Evolutionary conservation across 2,329 filamentous ascomycete species (phyloP).

Genomic region (Bipolaris sorokiniana): DNA sequence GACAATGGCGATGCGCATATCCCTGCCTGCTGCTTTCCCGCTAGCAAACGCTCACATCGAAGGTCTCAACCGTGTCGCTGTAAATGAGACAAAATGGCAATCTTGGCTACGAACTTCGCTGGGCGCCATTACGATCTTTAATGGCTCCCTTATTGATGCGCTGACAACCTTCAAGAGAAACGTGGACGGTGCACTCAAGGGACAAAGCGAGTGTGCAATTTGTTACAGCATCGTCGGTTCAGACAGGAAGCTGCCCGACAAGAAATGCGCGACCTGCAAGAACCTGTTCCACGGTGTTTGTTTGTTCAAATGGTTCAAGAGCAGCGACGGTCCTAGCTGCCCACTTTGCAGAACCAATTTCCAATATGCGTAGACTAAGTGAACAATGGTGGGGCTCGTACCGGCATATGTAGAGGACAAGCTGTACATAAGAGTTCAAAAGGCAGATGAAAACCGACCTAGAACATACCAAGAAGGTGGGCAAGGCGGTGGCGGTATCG

Average conservation of each 20-base stretch:
- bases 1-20: slow-evolving; percentile 80
- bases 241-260: slow-evolving; percentile 89
- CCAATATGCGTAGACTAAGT: slow-evolving; percentile 56
- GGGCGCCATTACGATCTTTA: slow-evolving; percentile 92
- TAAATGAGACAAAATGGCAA: slow-evolving; percentile 91
- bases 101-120: slow-evolving; percentile 88
- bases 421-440: no score
- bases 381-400: background rate
- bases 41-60: slow-evolving; percentile 78
- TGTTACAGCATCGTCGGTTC: slow-evolving; percentile 93
- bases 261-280: slow-evolving; percentile 89
- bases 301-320: slow-evolving; percentile 97
- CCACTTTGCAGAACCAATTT: slow-evolving; percentile 92
- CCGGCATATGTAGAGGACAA: background rate
- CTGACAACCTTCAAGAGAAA: slow-evolving; percentile 85
- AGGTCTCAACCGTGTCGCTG: slow-evolving; percentile 81
- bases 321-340: slow-evolving; percentile 87
- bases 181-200: slow-evolving; percentile 85
- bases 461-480: background rate
- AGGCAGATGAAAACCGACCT: background rate
- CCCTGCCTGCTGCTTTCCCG: slow-evolving; percentile 80
- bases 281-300: slow-evolving; percentile 90
- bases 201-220: slow-evolving; percentile 93
- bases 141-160: slow-evolving; percentile 86
- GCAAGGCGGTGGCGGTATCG: background rate